Evolutionary conservation across 306 rosid species (phyloP).

Genomic region (Prosopis cineraria): DNA sequence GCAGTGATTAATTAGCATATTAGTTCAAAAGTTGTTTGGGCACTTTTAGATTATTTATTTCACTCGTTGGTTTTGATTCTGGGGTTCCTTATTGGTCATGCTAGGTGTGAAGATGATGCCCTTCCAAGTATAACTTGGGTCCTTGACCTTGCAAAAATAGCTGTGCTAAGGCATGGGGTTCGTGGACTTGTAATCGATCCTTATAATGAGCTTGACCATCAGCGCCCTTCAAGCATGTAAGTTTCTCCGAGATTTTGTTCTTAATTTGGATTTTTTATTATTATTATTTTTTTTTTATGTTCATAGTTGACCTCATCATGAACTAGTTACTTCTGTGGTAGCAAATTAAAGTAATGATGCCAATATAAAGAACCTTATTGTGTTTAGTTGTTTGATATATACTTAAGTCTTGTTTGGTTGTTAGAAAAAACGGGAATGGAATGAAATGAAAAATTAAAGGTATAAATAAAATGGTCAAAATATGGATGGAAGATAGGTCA

Average conservation of each 20-base stretch:
- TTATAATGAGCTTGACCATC: conserved; percentile 97
- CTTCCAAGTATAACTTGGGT: conserved; percentile 90
- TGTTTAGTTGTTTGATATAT: neutral
- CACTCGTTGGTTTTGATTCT: conserved; percentile 16
- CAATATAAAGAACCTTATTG: neutral
- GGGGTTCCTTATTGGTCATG: conserved; percentile 33
- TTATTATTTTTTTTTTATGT: neutral
- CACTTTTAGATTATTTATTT: neutral
- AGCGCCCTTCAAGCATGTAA: conserved; percentile 86
- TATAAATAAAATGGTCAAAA: too few relatives aligned
- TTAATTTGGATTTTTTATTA: conserved; percentile 13
- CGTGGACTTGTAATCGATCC: conserved; percentile 99
- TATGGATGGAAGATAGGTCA: too few relatives aligned
- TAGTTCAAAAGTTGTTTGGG: neutral
- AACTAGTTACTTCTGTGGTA: neutral
- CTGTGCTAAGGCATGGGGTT: conserved; percentile 89
- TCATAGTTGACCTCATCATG: conserved; percentile 7
- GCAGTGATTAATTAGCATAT: conserved; percentile 31
- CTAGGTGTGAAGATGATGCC: conserved; percentile 87
- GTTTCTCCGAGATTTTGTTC: conserved; percentile 35
- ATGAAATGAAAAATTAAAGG: too few relatives aligned
- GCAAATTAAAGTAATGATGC: neutral
- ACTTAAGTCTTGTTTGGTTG: too few relatives aligned
- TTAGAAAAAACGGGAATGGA: too few relatives aligned
- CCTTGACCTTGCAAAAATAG: conserved; percentile 86